Base-by-base conservation (phyloP, 2,329 filamentous ascomycete genomes). In the Xylaria sp. region DNA sequence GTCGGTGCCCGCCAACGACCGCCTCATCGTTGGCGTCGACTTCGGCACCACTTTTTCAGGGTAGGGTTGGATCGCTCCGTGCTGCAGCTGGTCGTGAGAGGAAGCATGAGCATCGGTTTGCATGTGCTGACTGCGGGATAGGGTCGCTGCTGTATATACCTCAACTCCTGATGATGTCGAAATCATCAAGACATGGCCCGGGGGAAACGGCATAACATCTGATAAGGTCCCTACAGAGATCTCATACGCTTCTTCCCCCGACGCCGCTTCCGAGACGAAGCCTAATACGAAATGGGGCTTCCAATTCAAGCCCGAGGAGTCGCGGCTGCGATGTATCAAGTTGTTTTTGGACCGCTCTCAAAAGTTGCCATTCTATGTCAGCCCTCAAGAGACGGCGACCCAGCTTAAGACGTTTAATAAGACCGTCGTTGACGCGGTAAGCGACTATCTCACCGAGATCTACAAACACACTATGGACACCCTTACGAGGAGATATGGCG, bases 221-320 rank as follows among this genome's bases (percentile, higher is more conserved):
- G 92, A 95, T 83, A 95, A 95, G 83, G 92, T 94, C 1, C 92
- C 92, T 1, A 93, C 92, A 16, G 92, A 94, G 79, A 91, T 94
- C 63, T 90, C 91, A 72, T 89, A 89, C 74, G 84, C 86, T 67
- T 79, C 82, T 37, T 79, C 82, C 62, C 76, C 80, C 60, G 73
- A 79, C 23, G 75, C 82, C 4, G 70, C 79, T 2, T 71, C 77
- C 1, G 83, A 78, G n/a, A 77, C 82, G 1, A 78, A 82, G 8
- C 84, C 87, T 6, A 85, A 77, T 0, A 82, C 88, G 57, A 91
- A 91, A 87, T 95, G 92, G 92, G 92, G 92, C 0, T 94, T 94
- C 78, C 91, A 94, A 78, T 93, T 94, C 84, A 90, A 89, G 75
- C 91, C 92, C 1, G 91, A 93, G 75, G 91, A 93, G 79, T 86